Evolutionary conservation across 1,284 basidiomycete species (phyloP).

Genomic region (Cutaneotrichosporon mucoides): DNA sequence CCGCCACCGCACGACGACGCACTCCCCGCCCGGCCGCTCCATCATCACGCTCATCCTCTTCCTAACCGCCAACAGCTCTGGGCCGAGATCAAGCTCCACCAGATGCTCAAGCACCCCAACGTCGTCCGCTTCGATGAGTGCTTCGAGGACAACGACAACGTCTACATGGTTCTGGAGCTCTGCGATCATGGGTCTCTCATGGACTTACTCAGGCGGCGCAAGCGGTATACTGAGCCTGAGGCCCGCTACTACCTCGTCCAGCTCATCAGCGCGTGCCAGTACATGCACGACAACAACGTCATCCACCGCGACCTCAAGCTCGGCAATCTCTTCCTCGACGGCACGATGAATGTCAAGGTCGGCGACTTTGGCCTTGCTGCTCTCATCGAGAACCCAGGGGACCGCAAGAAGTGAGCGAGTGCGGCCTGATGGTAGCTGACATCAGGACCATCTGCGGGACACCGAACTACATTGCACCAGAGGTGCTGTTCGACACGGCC

Average conservation of each 20-base stretch:
- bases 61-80: constrained; percentile 61
- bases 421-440: background rate
- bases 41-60: background rate
- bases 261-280: constrained; percentile 89
- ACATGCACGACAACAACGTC: constrained; percentile 92
- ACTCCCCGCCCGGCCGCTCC: background rate
- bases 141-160: constrained; percentile 92
- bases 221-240: constrained; percentile 87
- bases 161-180: constrained; percentile 94
- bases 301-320: constrained; percentile 96
- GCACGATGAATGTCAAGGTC: constrained; percentile 90
- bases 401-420: constrained; percentile 74
- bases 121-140: constrained; percentile 90
- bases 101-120: constrained; percentile 84
- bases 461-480: constrained; percentile 97
- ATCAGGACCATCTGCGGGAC: constrained; percentile 88
- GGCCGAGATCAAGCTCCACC: constrained; percentile 98
- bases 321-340: constrained; percentile 91
- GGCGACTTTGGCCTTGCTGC: constrained; percentile 97
- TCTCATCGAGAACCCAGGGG: constrained; percentile 90
- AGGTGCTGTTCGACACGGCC: constrained; percentile 91
- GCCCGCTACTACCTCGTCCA: constrained; percentile 89
- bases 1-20: background rate
- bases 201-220: constrained; percentile 85
- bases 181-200: constrained; percentile 75